Evolutionary conservation across 2,329 filamentous ascomycete genomes (phyloP).

Genomic region (Tolypocladium sp.): DNA sequence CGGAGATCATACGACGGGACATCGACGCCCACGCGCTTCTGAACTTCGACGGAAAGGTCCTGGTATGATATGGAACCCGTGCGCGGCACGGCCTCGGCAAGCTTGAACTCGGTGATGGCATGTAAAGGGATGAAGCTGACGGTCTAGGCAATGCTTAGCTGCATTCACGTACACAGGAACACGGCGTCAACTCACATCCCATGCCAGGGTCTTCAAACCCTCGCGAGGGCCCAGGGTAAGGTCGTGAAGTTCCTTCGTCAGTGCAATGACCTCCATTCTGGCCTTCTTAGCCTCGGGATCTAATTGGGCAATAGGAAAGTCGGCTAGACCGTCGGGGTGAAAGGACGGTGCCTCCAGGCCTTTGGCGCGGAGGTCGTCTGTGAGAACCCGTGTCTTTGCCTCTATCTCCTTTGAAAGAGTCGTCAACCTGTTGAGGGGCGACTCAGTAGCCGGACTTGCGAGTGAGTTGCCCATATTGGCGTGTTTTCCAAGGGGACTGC

Average conservation of each 20-base stretch:
- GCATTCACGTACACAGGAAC: neutral
- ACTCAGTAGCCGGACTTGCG: neutral
- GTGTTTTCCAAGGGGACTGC: neutral
- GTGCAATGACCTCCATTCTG: constrained; percentile 10
- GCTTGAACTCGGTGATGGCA: constrained; percentile 19
- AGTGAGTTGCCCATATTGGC: neutral
- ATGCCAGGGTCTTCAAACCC: constrained; percentile 13
- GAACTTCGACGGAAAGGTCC: constrained; percentile 13
- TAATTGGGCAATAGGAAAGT: constrained; percentile 7
- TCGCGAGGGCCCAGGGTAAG: constrained; percentile 11
- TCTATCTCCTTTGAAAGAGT: constrained; percentile 8
- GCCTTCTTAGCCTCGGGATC: constrained; percentile 4
- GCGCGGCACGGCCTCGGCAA: constrained; percentile 19
- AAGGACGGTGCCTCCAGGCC: constrained; percentile 11
- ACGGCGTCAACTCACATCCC: constrained; percentile 13
- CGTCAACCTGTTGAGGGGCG: constrained; percentile 9
- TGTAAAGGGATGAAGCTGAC: constrained; percentile 18
- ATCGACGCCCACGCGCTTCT: constrained; percentile 26
- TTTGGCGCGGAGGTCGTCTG: constrained; percentile 7
- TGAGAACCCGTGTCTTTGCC: constrained; percentile 9
- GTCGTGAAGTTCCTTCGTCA: constrained; percentile 12
- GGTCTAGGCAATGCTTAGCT: constrained; percentile 6
- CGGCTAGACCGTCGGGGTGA: constrained; percentile 7
- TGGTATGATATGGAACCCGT: constrained; percentile 16
- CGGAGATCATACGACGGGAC: constrained; percentile 19